phyloP scores from a whole-genome alignment of 2,329 filamentous ascomycete species.

The Ceratocystis diversiconidia region DNA sequence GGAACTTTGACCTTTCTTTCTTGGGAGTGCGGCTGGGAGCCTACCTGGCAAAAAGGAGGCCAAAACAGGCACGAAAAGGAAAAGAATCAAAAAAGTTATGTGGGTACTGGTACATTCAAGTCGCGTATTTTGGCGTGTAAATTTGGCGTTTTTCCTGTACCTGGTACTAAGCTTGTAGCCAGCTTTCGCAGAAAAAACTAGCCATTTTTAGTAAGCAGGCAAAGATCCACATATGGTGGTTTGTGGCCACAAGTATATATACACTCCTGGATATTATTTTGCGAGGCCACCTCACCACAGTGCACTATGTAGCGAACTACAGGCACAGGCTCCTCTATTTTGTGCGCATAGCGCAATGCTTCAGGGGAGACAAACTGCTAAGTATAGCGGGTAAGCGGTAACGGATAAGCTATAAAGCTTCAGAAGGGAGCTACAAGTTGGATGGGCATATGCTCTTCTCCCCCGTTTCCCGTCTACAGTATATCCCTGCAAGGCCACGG shows the following conservation, averaged over 20 bases:
- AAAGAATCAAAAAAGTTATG: neutral
- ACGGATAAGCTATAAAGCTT: neutral
- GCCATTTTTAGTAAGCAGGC: neutral
- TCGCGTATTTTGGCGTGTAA: neutral
- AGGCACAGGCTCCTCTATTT: neutral
- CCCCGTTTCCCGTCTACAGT: neutral
- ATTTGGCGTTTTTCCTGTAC: constrained; percentile 13
- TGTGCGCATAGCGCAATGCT: neutral
- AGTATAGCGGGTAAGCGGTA: neutral
- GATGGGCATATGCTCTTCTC: neutral
- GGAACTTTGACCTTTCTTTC: constrained; percentile 15
- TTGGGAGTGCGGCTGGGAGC: constrained; percentile 15
- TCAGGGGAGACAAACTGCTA: neutral
- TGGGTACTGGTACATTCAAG: constrained; percentile 10
- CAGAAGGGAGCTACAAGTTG: constrained; percentile 1
- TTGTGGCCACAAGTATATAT: neutral
- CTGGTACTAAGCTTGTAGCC: constrained; percentile 1
- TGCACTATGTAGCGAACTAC: no score
- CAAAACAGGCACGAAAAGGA: neutral
- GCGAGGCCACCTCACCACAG: neutral
- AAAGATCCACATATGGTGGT: neutral
- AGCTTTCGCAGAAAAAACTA: neutral
- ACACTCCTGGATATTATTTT: neutral
- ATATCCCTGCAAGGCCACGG: neutral
- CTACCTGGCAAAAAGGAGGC: constrained; percentile 16